These are phyloP conservation scores for Heliamphora pulchella DNA, from an alignment of 179 eudicot species.

Conservation along the genomic window DNA sequence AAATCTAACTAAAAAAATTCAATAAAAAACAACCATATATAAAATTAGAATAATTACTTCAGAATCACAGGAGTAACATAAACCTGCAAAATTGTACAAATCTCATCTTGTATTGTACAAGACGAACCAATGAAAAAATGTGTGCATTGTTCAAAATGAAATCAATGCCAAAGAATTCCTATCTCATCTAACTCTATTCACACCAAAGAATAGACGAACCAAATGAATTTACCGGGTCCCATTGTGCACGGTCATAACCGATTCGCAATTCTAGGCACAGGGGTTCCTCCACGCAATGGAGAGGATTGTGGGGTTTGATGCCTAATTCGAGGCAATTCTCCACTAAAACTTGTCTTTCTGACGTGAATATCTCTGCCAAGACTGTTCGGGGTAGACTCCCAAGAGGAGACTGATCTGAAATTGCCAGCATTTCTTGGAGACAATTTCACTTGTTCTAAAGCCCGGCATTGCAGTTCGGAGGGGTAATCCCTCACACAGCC, in stretches of 20 bases:
- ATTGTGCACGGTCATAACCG: background rate
- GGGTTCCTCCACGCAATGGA: constrained; percentile 25
- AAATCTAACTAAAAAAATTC: background rate
- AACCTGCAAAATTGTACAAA: constrained; percentile 20
- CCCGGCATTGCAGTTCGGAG: constrained; percentile 57
- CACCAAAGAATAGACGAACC: constrained; percentile 33
- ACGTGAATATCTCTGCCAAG: constrained; percentile 9
- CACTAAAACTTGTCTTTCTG: constrained; percentile 19
- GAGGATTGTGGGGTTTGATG: constrained; percentile 25
- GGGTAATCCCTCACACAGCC: constrained; percentile 93
- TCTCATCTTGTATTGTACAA: constrained; percentile 11
- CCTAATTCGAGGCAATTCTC: constrained; percentile 18
- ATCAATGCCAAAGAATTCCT: constrained; percentile 18
- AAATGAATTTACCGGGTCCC: constrained; percentile 23
- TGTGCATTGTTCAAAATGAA: background rate
- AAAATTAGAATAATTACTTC: constrained; percentile 5
- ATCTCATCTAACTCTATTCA: constrained; percentile 29
- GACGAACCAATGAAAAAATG: constrained; percentile 1
- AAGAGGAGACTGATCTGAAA: constrained; percentile 19
- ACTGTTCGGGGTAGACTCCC: constrained; percentile 14
- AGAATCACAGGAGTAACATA: background rate
- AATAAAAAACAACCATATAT: background rate
- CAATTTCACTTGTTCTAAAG: constrained; percentile 63
- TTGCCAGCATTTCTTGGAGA: constrained; percentile 58
- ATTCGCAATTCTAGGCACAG: constrained; percentile 1